These are phyloP conservation scores for Neurospora africana DNA, from an alignment of 495 filamentous ascomycete species.

Conservation along the genomic window DNA sequence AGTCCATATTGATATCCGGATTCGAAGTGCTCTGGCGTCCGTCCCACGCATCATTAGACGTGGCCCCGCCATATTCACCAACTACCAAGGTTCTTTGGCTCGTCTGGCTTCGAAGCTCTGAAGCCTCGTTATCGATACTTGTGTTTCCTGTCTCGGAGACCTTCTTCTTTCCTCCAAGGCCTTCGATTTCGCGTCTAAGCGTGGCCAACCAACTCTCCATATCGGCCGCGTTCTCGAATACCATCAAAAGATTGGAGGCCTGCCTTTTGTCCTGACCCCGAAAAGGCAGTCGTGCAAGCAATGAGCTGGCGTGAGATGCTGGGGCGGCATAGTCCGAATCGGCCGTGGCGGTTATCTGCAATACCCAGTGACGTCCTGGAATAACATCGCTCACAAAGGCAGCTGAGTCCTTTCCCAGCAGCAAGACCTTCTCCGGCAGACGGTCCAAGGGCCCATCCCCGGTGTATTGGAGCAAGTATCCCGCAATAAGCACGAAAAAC, in stretches of 20 bases:
- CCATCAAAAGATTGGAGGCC: constrained; percentile 61
- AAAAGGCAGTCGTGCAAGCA: constrained; percentile 63
- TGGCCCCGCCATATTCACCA: constrained; percentile 28
- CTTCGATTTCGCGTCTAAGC: constrained; percentile 57
- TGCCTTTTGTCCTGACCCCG: constrained; percentile 51
- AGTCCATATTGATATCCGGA: constrained; percentile 14
- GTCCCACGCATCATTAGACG: constrained; percentile 17
- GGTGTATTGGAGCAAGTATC: constrained; percentile 79
- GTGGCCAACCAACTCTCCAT: constrained; percentile 77
- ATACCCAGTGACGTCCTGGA: constrained; percentile 82
- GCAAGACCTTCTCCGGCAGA: constrained; percentile 76
- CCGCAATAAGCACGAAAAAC: constrained; percentile 70
- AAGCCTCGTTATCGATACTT: constrained; percentile 23
- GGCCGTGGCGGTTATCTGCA: constrained; percentile 73
- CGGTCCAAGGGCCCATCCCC: constrained; percentile 72
- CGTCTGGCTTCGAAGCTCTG: constrained; percentile 34
- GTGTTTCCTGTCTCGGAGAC: constrained; percentile 46
- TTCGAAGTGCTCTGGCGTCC: constrained; percentile 7
- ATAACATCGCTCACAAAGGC: constrained; percentile 92
- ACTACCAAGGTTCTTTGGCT: constrained; percentile 42
- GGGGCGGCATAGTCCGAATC: constrained; percentile 49
- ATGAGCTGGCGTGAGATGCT: constrained; percentile 44
- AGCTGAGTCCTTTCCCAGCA: constrained; percentile 72
- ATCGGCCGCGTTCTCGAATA: constrained; percentile 69
- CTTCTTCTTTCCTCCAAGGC: constrained; percentile 55